phyloP scores from a whole-genome alignment of 2,329 filamentous ascomycete species.

The Beauveria varroae region DNA sequence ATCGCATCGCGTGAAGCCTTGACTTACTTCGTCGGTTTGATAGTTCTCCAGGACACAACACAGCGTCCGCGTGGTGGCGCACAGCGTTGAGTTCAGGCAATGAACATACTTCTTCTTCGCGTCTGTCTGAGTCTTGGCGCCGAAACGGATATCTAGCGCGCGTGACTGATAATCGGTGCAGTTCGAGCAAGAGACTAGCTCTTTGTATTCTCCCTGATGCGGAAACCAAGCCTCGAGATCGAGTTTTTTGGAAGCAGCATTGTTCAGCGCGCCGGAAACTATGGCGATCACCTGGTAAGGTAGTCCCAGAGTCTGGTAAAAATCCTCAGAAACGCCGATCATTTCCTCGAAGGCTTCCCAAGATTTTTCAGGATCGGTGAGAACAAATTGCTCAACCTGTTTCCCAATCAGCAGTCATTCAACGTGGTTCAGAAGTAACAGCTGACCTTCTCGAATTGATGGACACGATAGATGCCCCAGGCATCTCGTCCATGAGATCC shows the following conservation, averaged over 20 bases:
- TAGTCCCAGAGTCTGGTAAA: conserved; percentile 82
- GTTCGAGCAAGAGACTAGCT: conserved; percentile 95
- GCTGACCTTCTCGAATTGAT: conserved; percentile 87
- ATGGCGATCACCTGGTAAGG: conserved; percentile 91
- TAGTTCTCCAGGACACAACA: conserved; percentile 97
- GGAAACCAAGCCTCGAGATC: conserved; percentile 97
- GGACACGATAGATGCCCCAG: conserved; percentile 96
- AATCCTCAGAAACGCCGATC: conserved; percentile 86
- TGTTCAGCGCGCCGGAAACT: conserved; percentile 92
- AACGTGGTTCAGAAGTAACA: neutral
- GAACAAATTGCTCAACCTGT: conserved; percentile 66
- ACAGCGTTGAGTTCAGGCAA: conserved; percentile 81
- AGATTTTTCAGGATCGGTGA: conserved; percentile 79
- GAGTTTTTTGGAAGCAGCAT: conserved; percentile 70
- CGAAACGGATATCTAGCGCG: conserved; percentile 86
- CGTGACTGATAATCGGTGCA: conserved; percentile 97
- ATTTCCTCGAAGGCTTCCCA: conserved; percentile 93
- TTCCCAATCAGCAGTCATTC: neutral
- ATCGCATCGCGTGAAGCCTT: neutral
- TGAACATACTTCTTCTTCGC: conserved; percentile 88
- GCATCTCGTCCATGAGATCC: conserved; percentile 81
- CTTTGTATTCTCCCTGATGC: conserved; percentile 96
- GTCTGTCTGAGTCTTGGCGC: conserved; percentile 78
- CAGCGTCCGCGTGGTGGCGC: conserved; percentile 83
- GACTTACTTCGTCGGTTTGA: conserved; percentile 72